Conservation (phyloP, 83 land plant genomes). For the Picea mariana region DNA sequence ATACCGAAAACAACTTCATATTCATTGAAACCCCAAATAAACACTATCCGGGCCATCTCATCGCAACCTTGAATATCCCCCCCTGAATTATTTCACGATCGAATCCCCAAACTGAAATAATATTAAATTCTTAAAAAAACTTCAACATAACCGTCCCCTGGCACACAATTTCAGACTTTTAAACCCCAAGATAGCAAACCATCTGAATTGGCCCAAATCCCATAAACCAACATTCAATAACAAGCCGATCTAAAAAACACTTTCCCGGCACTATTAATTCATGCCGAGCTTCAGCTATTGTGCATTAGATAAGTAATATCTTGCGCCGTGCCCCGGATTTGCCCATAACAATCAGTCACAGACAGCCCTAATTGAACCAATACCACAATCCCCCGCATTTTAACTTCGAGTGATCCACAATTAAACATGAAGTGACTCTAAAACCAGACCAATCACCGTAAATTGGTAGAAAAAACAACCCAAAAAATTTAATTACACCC, state of each 20-base stretch:
- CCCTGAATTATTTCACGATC: background rate
- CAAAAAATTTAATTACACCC: too few relatives aligned
- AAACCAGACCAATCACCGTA: too few relatives aligned
- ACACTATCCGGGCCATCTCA: background rate
- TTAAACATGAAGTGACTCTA: background rate
- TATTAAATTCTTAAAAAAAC: too few relatives aligned
- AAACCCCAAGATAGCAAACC: background rate
- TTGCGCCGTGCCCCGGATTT: background rate
- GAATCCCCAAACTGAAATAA: background rate
- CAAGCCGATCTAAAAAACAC: background rate
- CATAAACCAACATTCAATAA: background rate
- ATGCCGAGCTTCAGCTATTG: background rate
- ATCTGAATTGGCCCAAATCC: background rate
- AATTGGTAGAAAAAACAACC: too few relatives aligned
- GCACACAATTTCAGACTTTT: background rate
- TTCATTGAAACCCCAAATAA: background rate
- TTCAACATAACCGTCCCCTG: too few relatives aligned
- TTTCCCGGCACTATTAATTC: background rate
- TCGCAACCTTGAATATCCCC: background rate
- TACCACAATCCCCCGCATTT: background rate
- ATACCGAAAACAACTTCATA: background rate
- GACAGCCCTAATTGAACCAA: background rate
- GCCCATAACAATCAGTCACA: background rate
- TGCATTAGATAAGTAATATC: background rate
- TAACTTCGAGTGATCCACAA: background rate